phyloP scores from a whole-genome alignment of 495 filamentous ascomycete species.

The Trypethelium eluteriae region DNA sequence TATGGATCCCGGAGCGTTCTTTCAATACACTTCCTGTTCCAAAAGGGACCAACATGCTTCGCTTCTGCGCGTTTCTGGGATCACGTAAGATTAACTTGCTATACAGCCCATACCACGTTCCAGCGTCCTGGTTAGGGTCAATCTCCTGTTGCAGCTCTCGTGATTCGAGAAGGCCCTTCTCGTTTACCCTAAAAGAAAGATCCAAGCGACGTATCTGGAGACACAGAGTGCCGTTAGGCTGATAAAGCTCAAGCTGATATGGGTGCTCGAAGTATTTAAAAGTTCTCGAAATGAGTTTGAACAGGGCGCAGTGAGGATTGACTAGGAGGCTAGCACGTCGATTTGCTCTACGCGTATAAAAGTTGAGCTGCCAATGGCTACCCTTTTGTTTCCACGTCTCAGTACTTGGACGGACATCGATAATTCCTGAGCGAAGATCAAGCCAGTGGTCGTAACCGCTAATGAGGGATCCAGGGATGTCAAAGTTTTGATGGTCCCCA shows the following conservation, averaged over 20 bases:
- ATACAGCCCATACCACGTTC: conserved; percentile 45
- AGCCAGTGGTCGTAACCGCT: conserved; percentile 29
- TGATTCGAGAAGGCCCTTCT: conserved; percentile 20
- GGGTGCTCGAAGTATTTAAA: conserved; percentile 27
- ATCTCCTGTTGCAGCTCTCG: conserved; percentile 28
- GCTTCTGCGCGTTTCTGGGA: conserved; percentile 28
- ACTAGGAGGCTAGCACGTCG: conserved; percentile 18
- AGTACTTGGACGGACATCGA: conserved; percentile 26
- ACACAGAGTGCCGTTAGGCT: conserved; percentile 13
- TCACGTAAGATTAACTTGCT: conserved; percentile 43
- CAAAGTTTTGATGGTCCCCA: conserved; percentile 12
- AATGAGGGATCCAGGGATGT: conserved; percentile 27
- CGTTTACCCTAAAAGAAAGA: conserved; percentile 30
- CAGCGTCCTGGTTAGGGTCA: conserved; percentile 32
- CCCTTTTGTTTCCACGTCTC: conserved; percentile 23
- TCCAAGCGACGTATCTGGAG: conserved; percentile 30
- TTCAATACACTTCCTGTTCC: conserved; percentile 9
- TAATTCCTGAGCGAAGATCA: conserved; percentile 23
- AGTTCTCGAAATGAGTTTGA: conserved; percentile 14
- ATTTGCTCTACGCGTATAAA: conserved; percentile 18
- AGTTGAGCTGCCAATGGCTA: conserved; percentile 29
- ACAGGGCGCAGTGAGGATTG: conserved; percentile 23
- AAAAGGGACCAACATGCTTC: conserved; percentile 28
- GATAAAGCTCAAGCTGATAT: conserved; percentile 21
- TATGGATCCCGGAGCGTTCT: conserved; percentile 30